Conservation (phyloP, 2,329 filamentous ascomycete genomes). For the Sphaceloma murrayae region DNA sequence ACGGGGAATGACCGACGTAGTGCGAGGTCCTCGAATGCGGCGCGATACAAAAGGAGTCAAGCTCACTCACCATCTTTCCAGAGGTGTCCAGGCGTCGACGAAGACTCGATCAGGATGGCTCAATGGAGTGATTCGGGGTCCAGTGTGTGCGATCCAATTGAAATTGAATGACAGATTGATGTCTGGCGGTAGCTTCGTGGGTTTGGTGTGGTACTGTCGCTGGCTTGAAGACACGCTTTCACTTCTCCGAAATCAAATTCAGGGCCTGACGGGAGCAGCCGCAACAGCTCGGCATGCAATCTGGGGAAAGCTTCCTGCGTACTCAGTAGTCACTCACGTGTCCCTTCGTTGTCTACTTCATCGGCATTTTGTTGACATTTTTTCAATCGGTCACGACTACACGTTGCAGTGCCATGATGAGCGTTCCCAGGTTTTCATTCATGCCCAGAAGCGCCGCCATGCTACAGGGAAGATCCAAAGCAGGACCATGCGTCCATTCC, state of each 20-base stretch:
- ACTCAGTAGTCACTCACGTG: too few relatives aligned
- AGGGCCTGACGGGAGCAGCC: conserved; percentile 12
- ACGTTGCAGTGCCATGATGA: too few relatives aligned
- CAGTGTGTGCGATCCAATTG: background rate
- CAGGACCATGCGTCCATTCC: conserved; percentile 1
- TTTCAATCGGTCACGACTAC: too few relatives aligned
- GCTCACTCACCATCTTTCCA: conserved; percentile 9
- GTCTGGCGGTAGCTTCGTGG: conserved; percentile 1
- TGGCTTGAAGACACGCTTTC: conserved; percentile 9
- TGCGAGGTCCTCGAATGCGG: too few relatives aligned
- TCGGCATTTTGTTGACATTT: too few relatives aligned
- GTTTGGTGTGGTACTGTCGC: background rate
- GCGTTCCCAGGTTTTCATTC: conserved; percentile 4
- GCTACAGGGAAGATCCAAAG: background rate
- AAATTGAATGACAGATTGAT: background rate
- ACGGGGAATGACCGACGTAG: too few relatives aligned
- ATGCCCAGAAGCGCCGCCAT: background rate
- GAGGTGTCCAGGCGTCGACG: conserved; percentile 1
- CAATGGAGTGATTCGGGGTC: too few relatives aligned
- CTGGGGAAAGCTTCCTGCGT: conserved; percentile 10
- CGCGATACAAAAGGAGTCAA: too few relatives aligned
- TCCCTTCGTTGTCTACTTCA: too few relatives aligned
- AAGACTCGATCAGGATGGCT: background rate
- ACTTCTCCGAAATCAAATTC: conserved; percentile 12
- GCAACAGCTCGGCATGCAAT: conserved; percentile 4